Evolutionary conservation across 2,329 filamentous ascomycete species (phyloP).

Genomic region (Cryphonectria naterciae): DNA sequence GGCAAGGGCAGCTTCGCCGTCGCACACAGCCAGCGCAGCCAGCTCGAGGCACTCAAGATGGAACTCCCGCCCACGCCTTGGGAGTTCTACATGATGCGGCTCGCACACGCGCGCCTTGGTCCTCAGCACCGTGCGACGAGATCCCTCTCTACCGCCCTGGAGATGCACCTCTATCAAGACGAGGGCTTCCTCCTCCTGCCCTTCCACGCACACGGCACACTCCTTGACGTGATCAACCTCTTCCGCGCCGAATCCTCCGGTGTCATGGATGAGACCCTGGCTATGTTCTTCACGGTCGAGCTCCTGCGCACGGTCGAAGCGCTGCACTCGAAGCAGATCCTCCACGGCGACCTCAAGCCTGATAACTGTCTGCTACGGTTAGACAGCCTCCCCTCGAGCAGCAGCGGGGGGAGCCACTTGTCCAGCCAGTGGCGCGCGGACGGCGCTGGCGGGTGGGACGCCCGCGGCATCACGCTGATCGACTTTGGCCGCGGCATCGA

Average conservation of each 20-base stretch:
- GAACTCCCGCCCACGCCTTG: conserved; percentile 86
- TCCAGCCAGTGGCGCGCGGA: conserved; percentile 70
- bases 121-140: conserved; percentile 71
- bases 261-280: conserved; percentile 86
- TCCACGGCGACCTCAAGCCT: conserved; percentile 93
- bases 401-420: conserved; percentile 49
- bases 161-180: conserved; percentile 88
- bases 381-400: conserved; percentile 49
- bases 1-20: conserved; percentile 65
- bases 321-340: conserved; percentile 75
- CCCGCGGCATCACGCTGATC: conserved; percentile 82
- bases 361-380: conserved; percentile 94
- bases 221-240: conserved; percentile 92
- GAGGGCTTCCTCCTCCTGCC: conserved; percentile 90
- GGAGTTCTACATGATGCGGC: conserved; percentile 96
- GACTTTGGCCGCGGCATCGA: conserved; percentile 96
- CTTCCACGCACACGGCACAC: conserved; percentile 84
- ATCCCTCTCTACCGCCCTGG: conserved; percentile 81
- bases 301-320: conserved; percentile 88
- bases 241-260: conserved; percentile 72
- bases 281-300: conserved; percentile 95
- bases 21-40: conserved; percentile 53
- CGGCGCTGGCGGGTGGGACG: conserved; percentile 77
- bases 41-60: conserved; percentile 89
- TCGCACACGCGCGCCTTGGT: conserved; percentile 76